Base-by-base conservation (phyloP, 2,329 filamentous ascomycete species). In the Epichloe gansuensis region DNA sequence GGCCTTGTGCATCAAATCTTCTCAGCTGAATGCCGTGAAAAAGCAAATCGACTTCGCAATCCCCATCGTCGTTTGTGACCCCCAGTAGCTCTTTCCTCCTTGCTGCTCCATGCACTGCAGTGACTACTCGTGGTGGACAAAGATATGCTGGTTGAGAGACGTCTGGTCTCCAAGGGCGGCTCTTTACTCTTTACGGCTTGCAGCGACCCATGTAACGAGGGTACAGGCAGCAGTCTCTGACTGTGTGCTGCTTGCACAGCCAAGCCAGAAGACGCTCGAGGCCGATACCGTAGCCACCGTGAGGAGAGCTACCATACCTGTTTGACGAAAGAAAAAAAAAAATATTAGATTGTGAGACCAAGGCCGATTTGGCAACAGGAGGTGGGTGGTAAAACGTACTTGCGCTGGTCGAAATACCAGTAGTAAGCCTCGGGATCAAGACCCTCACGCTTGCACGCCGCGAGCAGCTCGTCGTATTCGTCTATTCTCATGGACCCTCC, bases 361-460 rank as follows among this genome's bases (percentile, higher is more conserved):
- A 1, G 37, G 37, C 37, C 4, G 11, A n/a, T 25, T 3, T 47
- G 12, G 15, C 15, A 48, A 2, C 3, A 34, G 17, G 37, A 48
- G 5, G 25, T 5, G 17, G 31, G 4, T 37, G 11, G 13, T 21
- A 2, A 21, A 21, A 54, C 60, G 54, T 51, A 61, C 88, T 93
- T 95, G 67, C 91, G 79, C 80, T 95, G 90, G 72, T 96, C 93
- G 35, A 90, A 94, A 75, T 97, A 98, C 93, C 93, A 98, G 78
- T 94, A 97, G 74, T 97, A 97, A 46, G 85, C 83, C 61, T 80
- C 80, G 21, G 90, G 82, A 62, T 88, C 82, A 67, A 97, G 94
- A 42, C 85, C 85, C 71, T 96, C 86, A 57, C 85, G 82, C 70
- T 89, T 82, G 68, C 94, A 98, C 1, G 88, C 93, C 25, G 78